Percentiles rank a stretch among this genome's conserved stretches.
These are phyloP conservation scores for Vitellaria paradoxa DNA, from an alignment of 179 eudicot species.

Conservation along the genomic window DNA sequence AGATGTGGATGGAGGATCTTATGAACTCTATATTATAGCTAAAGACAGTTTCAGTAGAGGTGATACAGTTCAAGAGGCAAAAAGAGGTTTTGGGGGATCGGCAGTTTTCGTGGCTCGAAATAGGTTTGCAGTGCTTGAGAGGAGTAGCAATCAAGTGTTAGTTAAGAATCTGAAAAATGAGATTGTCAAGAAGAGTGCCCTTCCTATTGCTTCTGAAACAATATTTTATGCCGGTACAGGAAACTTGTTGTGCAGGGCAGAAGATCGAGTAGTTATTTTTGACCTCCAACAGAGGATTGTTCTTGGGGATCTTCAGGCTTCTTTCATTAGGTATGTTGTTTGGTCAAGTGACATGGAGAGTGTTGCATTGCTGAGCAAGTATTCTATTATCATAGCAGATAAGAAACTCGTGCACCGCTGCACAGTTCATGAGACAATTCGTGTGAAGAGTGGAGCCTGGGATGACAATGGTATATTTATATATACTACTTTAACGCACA, in stretches of 20 bases:
- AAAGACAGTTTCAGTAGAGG: conserved; percentile 76
- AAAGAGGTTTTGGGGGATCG: conserved; percentile 76
- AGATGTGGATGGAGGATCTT: conserved; percentile 89
- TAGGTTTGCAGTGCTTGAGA: conserved; percentile 91
- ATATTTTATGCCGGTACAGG: conserved; percentile 93
- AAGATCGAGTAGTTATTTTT: conserved; percentile 77
- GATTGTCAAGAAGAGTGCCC: conserved; percentile 70
- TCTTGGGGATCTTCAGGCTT: conserved; percentile 79
- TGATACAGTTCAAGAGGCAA: conserved; percentile 75
- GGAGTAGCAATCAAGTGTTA: conserved; percentile 70
- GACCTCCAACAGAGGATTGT: conserved; percentile 87
- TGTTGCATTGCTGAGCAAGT: conserved; percentile 87
- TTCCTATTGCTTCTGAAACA: conserved; percentile 75
- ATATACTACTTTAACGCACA: conserved; percentile 78
- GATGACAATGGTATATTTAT: conserved; percentile 89
- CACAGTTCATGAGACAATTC: conserved; percentile 92
- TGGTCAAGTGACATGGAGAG: conserved; percentile 95
- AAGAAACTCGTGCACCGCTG: conserved; percentile 82
- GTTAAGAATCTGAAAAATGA: conserved; percentile 92
- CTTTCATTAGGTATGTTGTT: conserved; percentile 71
- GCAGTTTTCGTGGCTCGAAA: conserved; percentile 90
- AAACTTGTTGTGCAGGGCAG: conserved; percentile 80
- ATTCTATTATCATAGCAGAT: conserved; percentile 73
- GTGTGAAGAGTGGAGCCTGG: conserved; percentile 94
- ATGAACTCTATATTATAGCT: conserved; percentile 79